Conservation (phyloP, 2,329 filamentous ascomycete genomes). For the Aspergillus novofumigatus region DNA sequence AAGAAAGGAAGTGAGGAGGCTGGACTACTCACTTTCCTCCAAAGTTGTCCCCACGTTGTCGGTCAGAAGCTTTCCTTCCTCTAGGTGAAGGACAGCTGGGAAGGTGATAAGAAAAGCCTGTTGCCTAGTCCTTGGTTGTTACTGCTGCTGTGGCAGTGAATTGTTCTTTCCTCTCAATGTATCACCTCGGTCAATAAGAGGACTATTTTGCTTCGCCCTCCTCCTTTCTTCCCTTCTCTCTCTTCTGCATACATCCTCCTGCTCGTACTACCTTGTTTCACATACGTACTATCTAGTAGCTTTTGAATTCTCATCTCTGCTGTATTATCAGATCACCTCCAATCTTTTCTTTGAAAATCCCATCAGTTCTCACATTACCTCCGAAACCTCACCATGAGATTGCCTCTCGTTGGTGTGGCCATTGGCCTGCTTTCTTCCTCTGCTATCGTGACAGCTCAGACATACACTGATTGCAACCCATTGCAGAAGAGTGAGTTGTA, state of each 20-base stretch:
- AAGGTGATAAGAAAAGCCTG: neutral
- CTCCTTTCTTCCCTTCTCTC: conserved; percentile 62
- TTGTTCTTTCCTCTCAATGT: neutral
- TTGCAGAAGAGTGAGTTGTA: conserved; percentile 32
- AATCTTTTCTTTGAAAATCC: neutral
- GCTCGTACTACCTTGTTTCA: neutral
- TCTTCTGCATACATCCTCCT: neutral
- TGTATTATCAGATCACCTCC: neutral
- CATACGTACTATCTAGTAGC: neutral
- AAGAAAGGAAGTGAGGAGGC: neutral
- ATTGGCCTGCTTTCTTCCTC: conserved; percentile 26
- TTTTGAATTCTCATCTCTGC: neutral
- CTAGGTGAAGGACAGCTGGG: neutral
- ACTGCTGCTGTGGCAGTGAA: neutral
- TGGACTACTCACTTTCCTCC: neutral
- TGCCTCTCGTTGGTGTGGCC: conserved; percentile 22
- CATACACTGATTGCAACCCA: conserved; percentile 43
- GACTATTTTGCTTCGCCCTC: neutral
- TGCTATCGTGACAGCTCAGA: conserved; percentile 36
- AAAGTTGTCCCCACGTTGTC: neutral
- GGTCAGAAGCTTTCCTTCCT: neutral
- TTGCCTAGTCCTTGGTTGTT: neutral
- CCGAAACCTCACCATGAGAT: conserved; percentile 28
- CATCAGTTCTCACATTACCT: conserved; percentile 2
- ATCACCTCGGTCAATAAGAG: neutral